phyloP scores from a whole-genome alignment of 805 yeast species.

The Kazachstania psychrophila region DNA sequence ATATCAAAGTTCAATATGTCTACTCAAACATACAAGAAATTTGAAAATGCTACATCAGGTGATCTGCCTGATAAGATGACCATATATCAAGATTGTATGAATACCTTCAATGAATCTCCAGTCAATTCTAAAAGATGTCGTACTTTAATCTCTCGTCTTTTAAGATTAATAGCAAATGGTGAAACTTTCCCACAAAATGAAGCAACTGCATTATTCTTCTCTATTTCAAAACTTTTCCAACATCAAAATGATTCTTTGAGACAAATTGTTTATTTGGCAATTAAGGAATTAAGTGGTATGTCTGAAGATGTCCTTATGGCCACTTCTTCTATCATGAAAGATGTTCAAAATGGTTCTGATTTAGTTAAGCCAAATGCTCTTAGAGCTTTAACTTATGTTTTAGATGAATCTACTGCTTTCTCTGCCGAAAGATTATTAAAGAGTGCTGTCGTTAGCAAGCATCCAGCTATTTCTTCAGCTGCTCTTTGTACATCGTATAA shows the following conservation, averaged over 20 bases:
- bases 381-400: conserved; percentile 79
- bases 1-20: conserved; percentile 46
- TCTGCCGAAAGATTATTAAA: conserved; percentile 89
- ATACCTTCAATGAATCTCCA: conserved; percentile 86
- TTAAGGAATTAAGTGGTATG: conserved; percentile 76
- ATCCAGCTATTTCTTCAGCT: conserved; percentile 86
- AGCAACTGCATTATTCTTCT: conserved; percentile 86
- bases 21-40: conserved; percentile 71
- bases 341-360: conserved; percentile 81
- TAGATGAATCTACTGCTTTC: conserved; percentile 84
- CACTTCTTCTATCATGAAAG: conserved; percentile 96
- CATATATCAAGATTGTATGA: conserved; percentile 88
- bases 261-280: conserved; percentile 88
- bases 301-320: conserved; percentile 95
- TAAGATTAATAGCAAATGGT: conserved; percentile 76
- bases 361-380: conserved; percentile 91
- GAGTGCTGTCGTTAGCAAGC: conserved; percentile 83
- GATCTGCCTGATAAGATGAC: conserved; percentile 89
- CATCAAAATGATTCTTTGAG: conserved; percentile 76
- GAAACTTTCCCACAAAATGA: conserved; percentile 81
- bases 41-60: conserved; percentile 64
- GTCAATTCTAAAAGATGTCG: conserved; percentile 85
- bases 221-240: conserved; percentile 89
- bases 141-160: conserved; percentile 65
- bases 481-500: conserved; percentile 89